Evolutionary conservation across 1,284 basidiomycete genomes (phyloP).

Genomic region (Ceratobasidium theobromae): DNA sequence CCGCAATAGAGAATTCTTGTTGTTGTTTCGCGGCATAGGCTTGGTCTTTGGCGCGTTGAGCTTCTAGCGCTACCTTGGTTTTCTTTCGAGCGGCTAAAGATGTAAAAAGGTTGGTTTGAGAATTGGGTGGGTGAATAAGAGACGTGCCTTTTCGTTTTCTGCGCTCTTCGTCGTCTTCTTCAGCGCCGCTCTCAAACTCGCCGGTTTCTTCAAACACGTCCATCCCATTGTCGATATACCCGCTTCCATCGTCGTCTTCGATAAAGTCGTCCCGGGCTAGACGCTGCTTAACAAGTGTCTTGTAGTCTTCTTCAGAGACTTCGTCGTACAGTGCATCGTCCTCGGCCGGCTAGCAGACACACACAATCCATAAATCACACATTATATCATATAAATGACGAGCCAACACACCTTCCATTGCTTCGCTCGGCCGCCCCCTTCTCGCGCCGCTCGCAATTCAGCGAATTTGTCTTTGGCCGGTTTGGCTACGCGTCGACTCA

Average conservation of each 20-base stretch:
- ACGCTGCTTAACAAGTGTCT: conserved; percentile 78
- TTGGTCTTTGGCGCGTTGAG: conserved; percentile 48
- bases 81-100: conserved; percentile 18
- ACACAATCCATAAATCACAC: conserved; percentile 1
- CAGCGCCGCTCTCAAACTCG: conserved; percentile 41
- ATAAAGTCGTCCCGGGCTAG: conserved; percentile 95
- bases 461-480: conserved; percentile 42
- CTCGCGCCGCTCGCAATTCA: conserved; percentile 48
- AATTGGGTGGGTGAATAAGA: too few relatives aligned
- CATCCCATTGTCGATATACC: conserved; percentile 95
- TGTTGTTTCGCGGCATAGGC: conserved; percentile 47
- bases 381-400: too few relatives aligned
- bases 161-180: conserved; percentile 49
- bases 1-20: conserved; percentile 65
- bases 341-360: conserved; percentile 51
- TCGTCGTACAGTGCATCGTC: conserved; percentile 86
- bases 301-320: conserved; percentile 91
- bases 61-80: conserved; percentile 41
- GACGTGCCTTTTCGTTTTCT: conserved; percentile 18
- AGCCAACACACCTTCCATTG: conserved; percentile 48
- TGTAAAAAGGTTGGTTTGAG: background rate
- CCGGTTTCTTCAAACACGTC: conserved; percentile 79
- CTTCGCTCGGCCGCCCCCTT: conserved; percentile 45
- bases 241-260: conserved; percentile 88
- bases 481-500: conserved; percentile 16